Evolutionary conservation across 2,329 filamentous ascomycete genomes (phyloP).

Genomic region (Sarocladiaceae sp.): DNA sequence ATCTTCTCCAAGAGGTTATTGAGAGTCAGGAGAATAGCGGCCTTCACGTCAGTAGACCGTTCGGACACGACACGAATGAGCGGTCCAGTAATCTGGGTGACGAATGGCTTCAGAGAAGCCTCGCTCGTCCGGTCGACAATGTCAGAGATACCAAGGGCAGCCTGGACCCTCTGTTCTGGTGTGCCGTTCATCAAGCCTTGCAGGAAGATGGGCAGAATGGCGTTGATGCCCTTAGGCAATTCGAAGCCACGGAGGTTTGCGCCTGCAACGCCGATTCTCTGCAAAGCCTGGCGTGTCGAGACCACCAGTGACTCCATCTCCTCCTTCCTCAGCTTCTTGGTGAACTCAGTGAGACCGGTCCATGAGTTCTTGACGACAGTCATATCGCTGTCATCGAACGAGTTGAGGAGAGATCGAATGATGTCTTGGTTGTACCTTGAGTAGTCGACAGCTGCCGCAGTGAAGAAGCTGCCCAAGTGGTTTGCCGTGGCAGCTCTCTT

Average conservation of each 20-base stretch:
- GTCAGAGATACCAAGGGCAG: conserved; percentile 90
- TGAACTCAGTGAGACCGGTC: conserved; percentile 80
- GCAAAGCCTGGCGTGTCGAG: conserved; percentile 78
- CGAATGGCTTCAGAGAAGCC: conserved; percentile 84
- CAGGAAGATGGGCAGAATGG: conserved; percentile 91
- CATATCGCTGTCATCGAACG: conserved; percentile 80
- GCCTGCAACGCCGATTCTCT: conserved; percentile 83
- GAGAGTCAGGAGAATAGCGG: conserved; percentile 85
- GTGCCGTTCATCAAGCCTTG: conserved; percentile 97
- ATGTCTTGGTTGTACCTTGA: conserved; percentile 95
- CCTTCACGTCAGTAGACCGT: conserved; percentile 91
- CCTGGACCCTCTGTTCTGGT: conserved; percentile 82
- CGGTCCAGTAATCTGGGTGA: conserved; percentile 95
- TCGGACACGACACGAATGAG: conserved; percentile 97
- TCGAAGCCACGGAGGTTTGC: conserved; percentile 80
- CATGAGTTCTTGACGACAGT: conserved; percentile 86
- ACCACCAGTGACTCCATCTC: conserved; percentile 92
- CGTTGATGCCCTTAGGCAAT: conserved; percentile 94
- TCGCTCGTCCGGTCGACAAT: conserved; percentile 89
- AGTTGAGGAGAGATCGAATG: conserved; percentile 81
- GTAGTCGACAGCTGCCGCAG: conserved; percentile 74
- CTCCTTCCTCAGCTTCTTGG: conserved; percentile 85
- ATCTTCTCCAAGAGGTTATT: conserved; percentile 97
- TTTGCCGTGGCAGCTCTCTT: conserved; percentile 71
- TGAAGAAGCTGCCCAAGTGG: conserved; percentile 83